Evolutionary conservation across 2,329 filamentous ascomycete species (phyloP), one percentile per base, ranked within the genome.

Genomic region (Stemphylium vesicarium): DNA sequence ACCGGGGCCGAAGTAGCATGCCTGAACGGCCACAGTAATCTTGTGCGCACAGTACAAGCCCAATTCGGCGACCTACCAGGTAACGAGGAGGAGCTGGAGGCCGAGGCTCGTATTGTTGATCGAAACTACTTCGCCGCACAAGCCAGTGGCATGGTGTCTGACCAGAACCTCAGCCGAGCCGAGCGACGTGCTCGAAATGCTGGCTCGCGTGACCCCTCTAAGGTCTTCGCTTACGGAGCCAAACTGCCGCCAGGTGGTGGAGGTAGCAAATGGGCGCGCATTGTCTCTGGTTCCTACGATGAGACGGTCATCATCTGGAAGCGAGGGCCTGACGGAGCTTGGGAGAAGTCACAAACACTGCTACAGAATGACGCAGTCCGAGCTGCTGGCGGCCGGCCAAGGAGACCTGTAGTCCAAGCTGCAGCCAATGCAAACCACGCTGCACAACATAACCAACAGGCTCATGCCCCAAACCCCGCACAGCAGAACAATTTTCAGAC

Each of bases 241-340:
- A 95, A 91, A 71, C 82, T 98, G 2, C 94, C 94, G 1, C 93
- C 94, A 0, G 94, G 94, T 11, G 93, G 94, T 20, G 94, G 94
- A 35, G 92, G 94, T 22, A 91, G 91, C 68, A 88, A 84, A 63
- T 97, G 94, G 80, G 92, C 90, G 9, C 88, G 93, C n/a, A 99
- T 99, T 55, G 92, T 99, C 3, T 97, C 93, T 6, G 95, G 95
- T 2, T 96, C 92, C 0, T 99, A 99, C 65, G 95, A 99, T 65
- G 92, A 96, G 77, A 93, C 88, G 10, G 92, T 99, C 64, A 93
- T 97, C 62, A 91, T 99, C 52, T 99, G 95, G 95, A 89, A 90
- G 64, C 88, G 91, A 57, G 90, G 96, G 61, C 85, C 87, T 2
- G 88, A 95, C 62, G 93, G 93, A 2, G 85, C 90, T 22, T 98